phyloP scores from a whole-genome alignment of 768 basidiomycete genomes.

The Trametes coccinea region DNA sequence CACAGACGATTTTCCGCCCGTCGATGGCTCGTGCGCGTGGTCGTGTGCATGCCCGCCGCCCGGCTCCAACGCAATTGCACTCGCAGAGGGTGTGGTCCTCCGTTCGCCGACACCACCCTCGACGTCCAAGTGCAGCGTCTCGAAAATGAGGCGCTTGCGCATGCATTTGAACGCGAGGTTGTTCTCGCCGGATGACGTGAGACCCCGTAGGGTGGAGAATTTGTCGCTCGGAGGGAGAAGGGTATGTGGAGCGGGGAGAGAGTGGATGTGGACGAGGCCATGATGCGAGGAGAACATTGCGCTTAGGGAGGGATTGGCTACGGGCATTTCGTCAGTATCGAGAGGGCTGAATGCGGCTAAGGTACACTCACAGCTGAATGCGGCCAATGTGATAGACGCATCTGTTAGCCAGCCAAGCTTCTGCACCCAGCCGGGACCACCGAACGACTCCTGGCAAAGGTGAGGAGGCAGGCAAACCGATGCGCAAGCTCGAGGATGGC shows the following conservation, averaged over 20 bases:
- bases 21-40: slow-evolving; percentile 13
- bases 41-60: slow-evolving; percentile 20
- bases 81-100: slow-evolving; percentile 55
- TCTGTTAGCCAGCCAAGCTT: slow-evolving; percentile 82
- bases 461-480: slow-evolving; percentile 68
- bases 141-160: slow-evolving; percentile 82
- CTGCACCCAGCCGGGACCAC: slow-evolving; percentile 69
- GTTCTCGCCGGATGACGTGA: slow-evolving; percentile 82
- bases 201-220: slow-evolving; percentile 80
- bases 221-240: slow-evolving; percentile 79
- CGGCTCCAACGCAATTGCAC: slow-evolving; percentile 24
- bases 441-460: slow-evolving; percentile 57
- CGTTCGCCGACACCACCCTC: slow-evolving; percentile 84
- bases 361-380: slow-evolving; percentile 68
- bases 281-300: slow-evolving; percentile 81
- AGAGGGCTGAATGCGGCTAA: neutral
- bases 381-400: slow-evolving; percentile 67
- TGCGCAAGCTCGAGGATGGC: slow-evolving; percentile 60
- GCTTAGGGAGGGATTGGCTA: slow-evolving; percentile 78
- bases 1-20: slow-evolving; percentile 16
- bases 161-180: slow-evolving; percentile 95
- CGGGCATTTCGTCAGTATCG: too few relatives aligned
- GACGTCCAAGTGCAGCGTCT: slow-evolving; percentile 86
- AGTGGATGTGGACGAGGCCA: slow-evolving; percentile 78
- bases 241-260: slow-evolving; percentile 72